Evolutionary conservation across 345 rosid species (phyloP).

Genomic region (Lepidium aucheri): DNA sequence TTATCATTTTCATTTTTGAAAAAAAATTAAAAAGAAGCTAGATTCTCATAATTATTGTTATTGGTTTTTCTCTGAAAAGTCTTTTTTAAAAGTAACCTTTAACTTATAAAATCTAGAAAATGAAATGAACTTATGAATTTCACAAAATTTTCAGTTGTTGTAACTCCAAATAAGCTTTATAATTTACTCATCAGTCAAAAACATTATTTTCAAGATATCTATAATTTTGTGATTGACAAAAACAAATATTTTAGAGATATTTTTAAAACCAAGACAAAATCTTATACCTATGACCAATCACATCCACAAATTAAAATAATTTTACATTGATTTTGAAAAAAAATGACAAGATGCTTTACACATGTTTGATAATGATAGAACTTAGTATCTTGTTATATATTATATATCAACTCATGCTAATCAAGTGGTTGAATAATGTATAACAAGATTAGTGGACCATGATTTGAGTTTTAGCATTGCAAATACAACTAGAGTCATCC

Average conservation of each 20-base stretch:
- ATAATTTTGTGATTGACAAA: no score
- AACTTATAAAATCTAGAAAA: neutral
- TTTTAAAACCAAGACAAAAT: no score
- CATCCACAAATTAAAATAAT: no score
- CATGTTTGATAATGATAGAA: no score
- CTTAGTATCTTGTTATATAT: neutral
- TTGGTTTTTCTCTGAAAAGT: constrained; percentile 18
- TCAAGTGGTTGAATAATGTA: neutral
- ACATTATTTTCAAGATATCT: no score
- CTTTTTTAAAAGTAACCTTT: constrained; percentile 11
- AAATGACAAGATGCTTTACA: no score
- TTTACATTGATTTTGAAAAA: no score
- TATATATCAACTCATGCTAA: neutral
- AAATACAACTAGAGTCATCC: neutral
- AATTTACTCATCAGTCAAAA: neutral
- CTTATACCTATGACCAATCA: no score
- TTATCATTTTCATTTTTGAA: constrained; percentile 22
- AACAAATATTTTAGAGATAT: no score
- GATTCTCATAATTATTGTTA: constrained; percentile 24
- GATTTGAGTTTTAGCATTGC: neutral
- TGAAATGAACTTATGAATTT: constrained; percentile 6
- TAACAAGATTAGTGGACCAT: neutral
- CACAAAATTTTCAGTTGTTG: neutral
- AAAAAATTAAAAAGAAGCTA: constrained; percentile 1
- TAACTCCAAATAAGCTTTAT: neutral